Percentiles rank a stretch among this genome's conserved stretches.
These are phyloP conservation scores for Henckelia pumila DNA, from an alignment of 257 asterid species.

Conservation along the genomic window DNA sequence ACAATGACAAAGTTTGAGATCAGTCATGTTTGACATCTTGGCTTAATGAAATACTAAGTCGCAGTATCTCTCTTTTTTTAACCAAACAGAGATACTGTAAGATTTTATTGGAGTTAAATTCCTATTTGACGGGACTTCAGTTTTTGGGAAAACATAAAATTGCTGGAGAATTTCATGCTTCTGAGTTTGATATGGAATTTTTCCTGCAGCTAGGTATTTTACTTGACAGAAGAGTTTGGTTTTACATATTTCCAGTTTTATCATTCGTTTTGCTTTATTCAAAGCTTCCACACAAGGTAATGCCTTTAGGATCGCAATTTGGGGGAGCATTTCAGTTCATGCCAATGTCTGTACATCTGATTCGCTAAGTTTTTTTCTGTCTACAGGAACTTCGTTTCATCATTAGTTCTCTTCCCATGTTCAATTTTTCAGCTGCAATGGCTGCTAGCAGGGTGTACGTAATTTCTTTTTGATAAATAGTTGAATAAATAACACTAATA, in stretches of 20 bases:
- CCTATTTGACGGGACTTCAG: conserved; percentile 14
- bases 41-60: conserved; percentile 1
- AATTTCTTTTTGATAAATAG: too few species aligned
- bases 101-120: not conserved
- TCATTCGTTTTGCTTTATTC: conserved; percentile 81
- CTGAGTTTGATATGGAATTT: conserved; percentile 30
- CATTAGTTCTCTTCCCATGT: conserved; percentile 82
- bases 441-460: conserved; percentile 93
- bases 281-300: conserved; percentile 97
- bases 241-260: conserved; percentile 65
- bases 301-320: conserved; percentile 5
- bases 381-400: conserved; percentile 95
- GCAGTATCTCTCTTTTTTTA: conserved; percentile 19
- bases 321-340: conserved; percentile 17
- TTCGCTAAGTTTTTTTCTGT: conserved; percentile 29
- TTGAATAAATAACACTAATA: not conserved
- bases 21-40: not conserved
- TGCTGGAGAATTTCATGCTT: conserved; percentile 15
- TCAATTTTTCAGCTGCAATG: conserved; percentile 89
- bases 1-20: not conserved
- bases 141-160: conserved; percentile 9
- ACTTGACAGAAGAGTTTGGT: conserved; percentile 66
- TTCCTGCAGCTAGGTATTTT: conserved; percentile 78
- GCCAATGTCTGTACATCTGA: conserved; percentile 2
- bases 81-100: conserved; percentile 9